These are phyloP conservation scores for Pichia kluyveri DNA, from an alignment of 805 yeast genomes.

Conservation along the genomic window DNA sequence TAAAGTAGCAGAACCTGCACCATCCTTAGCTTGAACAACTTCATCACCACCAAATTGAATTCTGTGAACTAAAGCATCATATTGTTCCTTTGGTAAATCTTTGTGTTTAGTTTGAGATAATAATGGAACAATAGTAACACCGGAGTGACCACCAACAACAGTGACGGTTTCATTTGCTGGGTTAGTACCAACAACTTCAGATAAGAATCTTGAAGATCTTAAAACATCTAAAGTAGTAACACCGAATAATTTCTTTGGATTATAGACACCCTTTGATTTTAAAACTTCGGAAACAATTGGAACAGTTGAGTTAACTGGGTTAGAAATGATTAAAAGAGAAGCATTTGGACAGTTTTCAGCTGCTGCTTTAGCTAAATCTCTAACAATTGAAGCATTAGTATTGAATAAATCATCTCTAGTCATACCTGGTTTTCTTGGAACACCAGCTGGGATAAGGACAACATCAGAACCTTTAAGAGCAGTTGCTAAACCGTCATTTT, in stretches of 20 bases:
- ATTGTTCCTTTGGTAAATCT: constrained; percentile 51
- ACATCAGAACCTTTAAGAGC: constrained; percentile 78
- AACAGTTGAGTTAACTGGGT: constrained; percentile 96
- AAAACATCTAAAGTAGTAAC: constrained; percentile 91
- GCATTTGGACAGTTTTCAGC: constrained; percentile 84
- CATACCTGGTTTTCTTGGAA: constrained; percentile 98
- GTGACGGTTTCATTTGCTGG: constrained; percentile 72
- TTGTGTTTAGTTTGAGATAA: constrained; percentile 75
- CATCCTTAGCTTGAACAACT: constrained; percentile 77
- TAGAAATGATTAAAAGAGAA: constrained; percentile 71
- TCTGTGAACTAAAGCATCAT: constrained; percentile 68
- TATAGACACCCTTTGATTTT: constrained; percentile 77
- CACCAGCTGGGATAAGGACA: constrained; percentile 94
- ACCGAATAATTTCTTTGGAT: constrained; percentile 89
- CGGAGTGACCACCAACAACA: constrained; percentile 97
- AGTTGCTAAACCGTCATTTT: constrained; percentile 48
- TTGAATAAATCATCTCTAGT: constrained; percentile 95
- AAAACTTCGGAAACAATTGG: constrained; percentile 93
- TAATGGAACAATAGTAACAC: constrained; percentile 91
- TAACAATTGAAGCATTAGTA: constrained; percentile 92
- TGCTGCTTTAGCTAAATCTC: constrained; percentile 80
- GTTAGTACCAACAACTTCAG: constrained; percentile 58
- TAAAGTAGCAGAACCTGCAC: constrained; percentile 78
- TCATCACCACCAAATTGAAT: constrained; percentile 93
- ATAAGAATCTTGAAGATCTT: constrained; percentile 80